Conservation (phyloP, 2,329 filamentous ascomycete genomes). For the Aspergillus phoenicis region DNA sequence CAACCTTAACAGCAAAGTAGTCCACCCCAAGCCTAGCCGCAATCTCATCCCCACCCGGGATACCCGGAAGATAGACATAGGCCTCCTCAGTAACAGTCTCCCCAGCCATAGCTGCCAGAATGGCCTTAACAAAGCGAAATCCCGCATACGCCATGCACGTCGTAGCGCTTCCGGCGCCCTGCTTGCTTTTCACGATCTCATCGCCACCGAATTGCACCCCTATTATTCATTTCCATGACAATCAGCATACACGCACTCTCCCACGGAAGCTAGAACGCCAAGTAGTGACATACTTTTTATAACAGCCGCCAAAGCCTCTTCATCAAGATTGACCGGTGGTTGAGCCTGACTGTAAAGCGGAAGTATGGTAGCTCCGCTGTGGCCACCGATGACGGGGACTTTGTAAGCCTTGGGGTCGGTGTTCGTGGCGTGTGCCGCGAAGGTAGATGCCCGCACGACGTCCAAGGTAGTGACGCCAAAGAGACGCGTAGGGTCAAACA, state of each 20-base stretch:
- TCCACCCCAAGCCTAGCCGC: background rate
- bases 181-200: background rate
- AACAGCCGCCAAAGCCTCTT: no score
- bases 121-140: background rate
- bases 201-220: background rate
- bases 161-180: background rate
- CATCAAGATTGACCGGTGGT: background rate
- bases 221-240: background rate
- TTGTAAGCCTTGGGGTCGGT: background rate
- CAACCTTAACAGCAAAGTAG: background rate
- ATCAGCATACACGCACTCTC: background rate
- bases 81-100: background rate
- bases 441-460: background rate
- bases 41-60: background rate
- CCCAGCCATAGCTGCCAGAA: background rate
- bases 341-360: background rate
- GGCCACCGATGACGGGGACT: background rate
- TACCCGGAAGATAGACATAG: background rate
- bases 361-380: background rate
- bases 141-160: background rate
- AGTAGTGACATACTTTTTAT: background rate
- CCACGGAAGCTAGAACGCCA: background rate
- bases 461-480: background rate
- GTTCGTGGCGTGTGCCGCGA: background rate
- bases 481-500: slow-evolving; percentile 1